Evolutionary conservation across 2,329 filamentous ascomycete species (phyloP), one percentile per base, ranked within the genome.

Genomic region (Monosporascus sp.): DNA sequence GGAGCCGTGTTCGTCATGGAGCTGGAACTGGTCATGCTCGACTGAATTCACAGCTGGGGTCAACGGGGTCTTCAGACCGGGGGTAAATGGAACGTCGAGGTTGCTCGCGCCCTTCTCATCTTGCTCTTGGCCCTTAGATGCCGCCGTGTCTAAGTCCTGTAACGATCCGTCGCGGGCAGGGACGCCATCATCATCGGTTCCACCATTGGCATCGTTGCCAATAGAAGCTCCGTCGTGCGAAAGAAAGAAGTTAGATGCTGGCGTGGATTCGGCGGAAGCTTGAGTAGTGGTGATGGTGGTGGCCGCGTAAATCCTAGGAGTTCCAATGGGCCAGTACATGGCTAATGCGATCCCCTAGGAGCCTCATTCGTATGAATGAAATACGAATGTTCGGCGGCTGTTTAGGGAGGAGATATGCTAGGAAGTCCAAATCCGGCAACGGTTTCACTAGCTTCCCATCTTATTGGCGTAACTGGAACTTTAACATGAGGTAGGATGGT

Each of bases 251-350:
- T 74, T 78, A 60, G 24, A 25, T n/a, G 14, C 8, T 6, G 14
- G 43, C 15, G 24, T 27, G 6, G 77, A 52, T 47, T 57, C 70
- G 52, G 73, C 70, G 52, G 76, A 71, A 60, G 77, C 71, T 68
- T 79, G 78, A 66, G 80, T 82, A 73, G 83, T 89, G 74, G 80
- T 88, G 63, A 88, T 88, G 73, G 83, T 89, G 74, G 80, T 88
- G 63, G 88, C 87, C 67, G 89, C 86, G 76, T 90, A 93, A 70
- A 92, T 85, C 70, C 86, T 85, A 67, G 90, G 89, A 69, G 89
- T 89, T 71, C 88, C 89, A 71, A 91, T 83, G 66, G 90, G 90
- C 90, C 90, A 95, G 80, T 95, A 95, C 90, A 94, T 95, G 78
- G 75, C 77, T 65, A 60, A 65, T 60, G 58, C 56, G 60, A 65